Percentiles rank a stretch among this genome's conserved stretches.
Conservation (phyloP, 2,329 filamentous ascomycete species). For the Penicillium polonicum region DNA sequence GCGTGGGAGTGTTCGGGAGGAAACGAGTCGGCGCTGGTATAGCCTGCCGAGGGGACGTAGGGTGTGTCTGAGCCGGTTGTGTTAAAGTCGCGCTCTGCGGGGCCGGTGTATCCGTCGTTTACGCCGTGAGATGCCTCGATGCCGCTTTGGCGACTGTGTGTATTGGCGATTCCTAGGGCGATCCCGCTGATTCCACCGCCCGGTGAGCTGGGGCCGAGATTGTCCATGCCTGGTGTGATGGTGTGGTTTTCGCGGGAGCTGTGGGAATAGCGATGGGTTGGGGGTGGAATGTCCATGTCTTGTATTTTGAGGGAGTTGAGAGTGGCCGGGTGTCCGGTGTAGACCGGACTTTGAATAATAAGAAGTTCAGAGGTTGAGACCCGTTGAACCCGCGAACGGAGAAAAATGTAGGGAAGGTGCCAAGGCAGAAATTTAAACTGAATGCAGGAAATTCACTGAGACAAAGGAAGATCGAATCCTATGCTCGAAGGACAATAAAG, state of each 20-base stretch:
- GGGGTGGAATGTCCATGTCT: conserved; percentile 17
- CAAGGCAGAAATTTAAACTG: background rate
- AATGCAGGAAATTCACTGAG: background rate
- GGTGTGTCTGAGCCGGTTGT: conserved; percentile 40
- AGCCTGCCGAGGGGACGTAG: conserved; percentile 31
- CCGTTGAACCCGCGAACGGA: background rate
- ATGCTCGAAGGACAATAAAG: background rate
- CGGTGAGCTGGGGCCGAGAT: conserved; percentile 61
- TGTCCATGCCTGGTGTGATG: conserved; percentile 64
- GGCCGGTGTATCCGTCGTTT: conserved; percentile 29
- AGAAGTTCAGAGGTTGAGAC: background rate
- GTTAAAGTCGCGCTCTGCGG: conserved; percentile 38
- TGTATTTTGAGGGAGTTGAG: background rate
- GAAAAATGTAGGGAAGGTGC: background rate
- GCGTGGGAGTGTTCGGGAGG: conserved; percentile 42
- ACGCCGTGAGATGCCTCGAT: conserved; percentile 58
- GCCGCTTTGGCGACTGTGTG: conserved; percentile 64
- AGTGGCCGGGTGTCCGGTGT: background rate
- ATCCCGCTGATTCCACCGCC: conserved; percentile 67
- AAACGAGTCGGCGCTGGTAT: conserved; percentile 26
- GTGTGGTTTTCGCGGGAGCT: conserved; percentile 38
- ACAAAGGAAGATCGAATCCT: background rate
- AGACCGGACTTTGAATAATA: background rate
- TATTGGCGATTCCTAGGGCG: conserved; percentile 64
- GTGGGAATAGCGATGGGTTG: conserved; percentile 26